Evolutionary conservation across 2,329 filamentous ascomycete genomes (phyloP), one percentile per base, ranked within the genome.

Genomic region (Aspergillus tamarii): DNA sequence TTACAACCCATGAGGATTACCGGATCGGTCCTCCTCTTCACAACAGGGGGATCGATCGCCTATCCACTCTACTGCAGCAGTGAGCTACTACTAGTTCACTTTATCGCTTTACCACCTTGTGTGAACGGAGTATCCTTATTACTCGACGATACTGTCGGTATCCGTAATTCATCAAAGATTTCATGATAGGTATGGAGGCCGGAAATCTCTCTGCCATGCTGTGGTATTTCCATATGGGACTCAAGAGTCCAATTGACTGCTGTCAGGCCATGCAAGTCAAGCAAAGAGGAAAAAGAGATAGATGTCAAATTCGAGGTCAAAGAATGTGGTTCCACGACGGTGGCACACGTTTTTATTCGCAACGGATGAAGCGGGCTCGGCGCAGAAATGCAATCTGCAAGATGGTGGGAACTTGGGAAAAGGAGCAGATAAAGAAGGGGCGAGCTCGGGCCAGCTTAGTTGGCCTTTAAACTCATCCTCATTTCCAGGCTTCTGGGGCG

Each of bases 401-500:
- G 52, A 55, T 39, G 52, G 52, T 39, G 32, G 52, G 30, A 36
- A 23, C 34, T 21, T 54, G 30, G 30, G 52, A 36, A 54, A 34
- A 26, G 30, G 28, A 52, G 36, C 0, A 14, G 59, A 60, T 11
- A 46, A 34, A 48, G 52, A 55, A 54, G n/a, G 43, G 16, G n/a
- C 10, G 46, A 56, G 50, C 59, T 56, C 56, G 59, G 59, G 21
- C 59, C 52, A 61, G 34, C 26, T 21, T 60, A 36, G 34, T 53
- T 52, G 34, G 34, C 30, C 53, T 32, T 54, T 36, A 57, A 58
- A 41, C 34, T 48, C 53, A 61, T 41, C 45, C 30, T 55, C 45
- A n/a, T 52, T 58, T 30, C 60, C 60, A 57, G 57, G 58, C 39
- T 32, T 57, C 46, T 61, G 59, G 59, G 32, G 30, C 39, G 54